These are phyloP conservation scores for Penicillium diatomitis DNA, from an alignment of 495 filamentous ascomycete genomes.

Conservation along the genomic window DNA sequence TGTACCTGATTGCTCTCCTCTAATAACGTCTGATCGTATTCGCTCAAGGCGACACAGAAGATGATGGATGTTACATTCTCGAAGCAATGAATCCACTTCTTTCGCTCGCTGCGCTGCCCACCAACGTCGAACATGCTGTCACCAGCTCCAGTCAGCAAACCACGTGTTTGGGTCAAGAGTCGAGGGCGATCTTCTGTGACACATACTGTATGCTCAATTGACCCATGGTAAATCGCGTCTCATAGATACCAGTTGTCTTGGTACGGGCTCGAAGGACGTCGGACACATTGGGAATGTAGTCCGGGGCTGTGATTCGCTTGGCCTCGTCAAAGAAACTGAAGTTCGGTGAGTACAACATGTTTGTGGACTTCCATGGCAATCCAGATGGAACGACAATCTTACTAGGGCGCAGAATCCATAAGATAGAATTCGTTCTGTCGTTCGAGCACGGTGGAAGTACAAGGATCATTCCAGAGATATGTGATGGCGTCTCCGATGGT, in stretches of 20 bases:
- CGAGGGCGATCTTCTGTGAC: no score
- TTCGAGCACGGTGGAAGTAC: conserved; percentile 76
- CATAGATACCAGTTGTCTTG: conserved; percentile 99
- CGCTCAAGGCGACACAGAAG: conserved; percentile 95
- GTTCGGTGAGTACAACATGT: conserved; percentile 1
- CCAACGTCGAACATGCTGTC: conserved; percentile 97
- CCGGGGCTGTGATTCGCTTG: conserved; percentile 67
- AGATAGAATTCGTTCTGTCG: conserved; percentile 96
- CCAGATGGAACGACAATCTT: conserved; percentile 26
- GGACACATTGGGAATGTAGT: conserved; percentile 84
- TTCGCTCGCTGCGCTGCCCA: conserved; percentile 91
- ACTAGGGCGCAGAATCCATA: conserved; percentile 99
- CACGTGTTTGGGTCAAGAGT: neutral
- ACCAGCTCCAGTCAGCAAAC: conserved; percentile 10
- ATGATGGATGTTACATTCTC: conserved; percentile 99
- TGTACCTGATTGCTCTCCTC: conserved; percentile 94
- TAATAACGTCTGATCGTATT: conserved; percentile 93
- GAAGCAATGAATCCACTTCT: conserved; percentile 99
- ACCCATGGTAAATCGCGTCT: conserved; percentile 96
- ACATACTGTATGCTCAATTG: conserved; percentile 96
- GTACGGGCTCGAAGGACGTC: conserved; percentile 93
- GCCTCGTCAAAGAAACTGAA: conserved; percentile 91
- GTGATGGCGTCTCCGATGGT: conserved; percentile 75
- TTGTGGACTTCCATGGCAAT: no score
- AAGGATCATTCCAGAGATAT: conserved; percentile 82